phyloP scores from a whole-genome alignment of 805 yeast genomes.

The Sugiyamaella floridensis region DNA sequence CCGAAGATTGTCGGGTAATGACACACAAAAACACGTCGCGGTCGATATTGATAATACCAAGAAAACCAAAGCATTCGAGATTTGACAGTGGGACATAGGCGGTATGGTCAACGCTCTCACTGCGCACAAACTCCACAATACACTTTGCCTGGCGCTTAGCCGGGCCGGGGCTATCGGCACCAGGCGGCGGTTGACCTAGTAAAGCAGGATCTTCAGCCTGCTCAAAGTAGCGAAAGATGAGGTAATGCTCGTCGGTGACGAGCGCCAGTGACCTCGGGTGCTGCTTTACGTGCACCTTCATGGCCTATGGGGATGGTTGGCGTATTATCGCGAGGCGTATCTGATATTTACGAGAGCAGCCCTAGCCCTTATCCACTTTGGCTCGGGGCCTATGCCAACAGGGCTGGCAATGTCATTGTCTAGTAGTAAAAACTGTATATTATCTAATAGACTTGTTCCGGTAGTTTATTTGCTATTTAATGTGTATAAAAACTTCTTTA shows the following conservation, averaged over 20 bases:
- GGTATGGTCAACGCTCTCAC: conserved; percentile 33
- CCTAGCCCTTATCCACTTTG: neutral
- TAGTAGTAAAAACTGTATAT: no score
- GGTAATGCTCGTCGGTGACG: conserved; percentile 49
- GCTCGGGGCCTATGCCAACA: no score
- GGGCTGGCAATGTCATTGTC: no score
- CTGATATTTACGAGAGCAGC: neutral
- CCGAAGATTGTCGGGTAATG: conserved; percentile 67
- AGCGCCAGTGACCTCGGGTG: conserved; percentile 66
- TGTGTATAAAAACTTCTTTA: no score
- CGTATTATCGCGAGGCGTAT: neutral
- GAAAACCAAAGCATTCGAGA: conserved; percentile 43
- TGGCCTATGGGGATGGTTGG: conserved; percentile 20
- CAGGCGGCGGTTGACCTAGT: neutral
- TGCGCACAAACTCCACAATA: conserved; percentile 41
- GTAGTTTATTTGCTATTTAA: no score
- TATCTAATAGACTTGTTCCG: no score
- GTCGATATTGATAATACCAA: conserved; percentile 72
- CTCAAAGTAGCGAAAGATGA: conserved; percentile 40
- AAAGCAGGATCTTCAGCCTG: conserved; percentile 3
- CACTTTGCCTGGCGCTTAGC: conserved; percentile 19
- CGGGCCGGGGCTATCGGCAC: neutral
- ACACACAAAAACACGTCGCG: conserved; percentile 67
- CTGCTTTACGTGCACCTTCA: conserved; percentile 58
- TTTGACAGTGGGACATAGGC: conserved; percentile 34